Base-by-base conservation (phyloP, 345 rosid genomes). In the Odontarrhena argentea region DNA sequence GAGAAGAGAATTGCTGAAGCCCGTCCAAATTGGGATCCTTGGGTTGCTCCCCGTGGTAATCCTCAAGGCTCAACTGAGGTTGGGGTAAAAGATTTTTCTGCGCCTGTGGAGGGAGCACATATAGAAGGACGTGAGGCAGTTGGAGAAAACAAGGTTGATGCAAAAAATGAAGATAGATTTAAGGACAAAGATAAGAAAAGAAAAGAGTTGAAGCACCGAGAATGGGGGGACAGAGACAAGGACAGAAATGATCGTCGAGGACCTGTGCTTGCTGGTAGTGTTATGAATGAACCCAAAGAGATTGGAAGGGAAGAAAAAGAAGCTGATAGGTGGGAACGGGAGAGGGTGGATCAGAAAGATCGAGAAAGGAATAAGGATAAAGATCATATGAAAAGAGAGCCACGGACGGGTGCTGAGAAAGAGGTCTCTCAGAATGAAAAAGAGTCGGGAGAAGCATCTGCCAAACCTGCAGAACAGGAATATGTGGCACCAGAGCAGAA, bases 131-230 rank as follows among this genome's bases (percentile, higher is more conserved):
- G 83, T 36, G 95, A 91, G 80, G 82, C 92, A 1, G 83, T 82
- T 44, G 99, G 93, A n/a, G 99, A 91, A 76, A 89, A 89, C 71
- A 91, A 83, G 79, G 73, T 85, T 75, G 97, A 88, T 72, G 58
- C 67, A 7, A 94, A 87, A 80, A 78, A 77, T n/a, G 99, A 94
- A 18, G 99, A 95, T 69, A 83, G 84, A 63, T 83, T 81, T 76
- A 95, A 89, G 71, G 99, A 91, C 36, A 94, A 88, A 77, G 99
- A 94, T 45, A 88, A 84, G 77, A 94, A 88, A 74, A 79, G 93
- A 77, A 94, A 91, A 78, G 99, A 94, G 49, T 55, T 69, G 25
- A 94, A 86, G 80, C 85, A 80, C 50, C 76, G 89, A 51, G 99
- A 94, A 40, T 88, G 96, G 92, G 95, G 86, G 7, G 98, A 93